Conservation (phyloP, 78 protist genomes). For the Anaeramoeba ignava region DNA sequence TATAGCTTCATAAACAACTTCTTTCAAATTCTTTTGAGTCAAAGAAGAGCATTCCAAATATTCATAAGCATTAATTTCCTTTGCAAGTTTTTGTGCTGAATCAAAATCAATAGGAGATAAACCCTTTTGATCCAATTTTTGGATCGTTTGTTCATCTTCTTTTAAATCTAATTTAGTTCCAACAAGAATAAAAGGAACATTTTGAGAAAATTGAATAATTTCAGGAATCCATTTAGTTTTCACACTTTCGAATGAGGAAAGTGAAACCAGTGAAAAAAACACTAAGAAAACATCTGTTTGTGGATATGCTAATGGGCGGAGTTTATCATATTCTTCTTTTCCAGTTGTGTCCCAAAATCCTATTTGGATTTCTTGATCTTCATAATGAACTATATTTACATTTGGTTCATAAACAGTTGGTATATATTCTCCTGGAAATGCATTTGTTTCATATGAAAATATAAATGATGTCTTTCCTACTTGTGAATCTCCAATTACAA, state of each 20-base stretch:
- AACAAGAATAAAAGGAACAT: constrained; percentile 1
- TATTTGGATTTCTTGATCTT: neutral
- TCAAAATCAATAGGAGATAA: neutral
- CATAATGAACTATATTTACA: neutral
- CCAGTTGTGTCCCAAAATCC: neutral
- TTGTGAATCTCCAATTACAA: neutral
- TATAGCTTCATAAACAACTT: neutral
- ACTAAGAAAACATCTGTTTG: neutral
- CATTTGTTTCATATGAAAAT: neutral
- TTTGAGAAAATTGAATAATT: neutral
- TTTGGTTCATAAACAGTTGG: neutral
- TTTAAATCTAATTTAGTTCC: neutral
- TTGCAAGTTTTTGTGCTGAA: neutral
- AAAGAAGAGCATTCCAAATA: neutral
- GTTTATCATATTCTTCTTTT: neutral
- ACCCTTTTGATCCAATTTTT: neutral
- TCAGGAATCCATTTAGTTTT: neutral
- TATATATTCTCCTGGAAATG: neutral
- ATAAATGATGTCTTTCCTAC: neutral
- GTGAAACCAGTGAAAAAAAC: neutral
- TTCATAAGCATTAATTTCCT: neutral
- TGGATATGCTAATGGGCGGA: neutral
- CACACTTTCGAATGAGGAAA: neutral
- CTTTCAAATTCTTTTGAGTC: neutral
- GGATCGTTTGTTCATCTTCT: neutral